Evolutionary conservation across 257 asterid genomes (phyloP).

Genomic region (Lantana camara): DNA sequence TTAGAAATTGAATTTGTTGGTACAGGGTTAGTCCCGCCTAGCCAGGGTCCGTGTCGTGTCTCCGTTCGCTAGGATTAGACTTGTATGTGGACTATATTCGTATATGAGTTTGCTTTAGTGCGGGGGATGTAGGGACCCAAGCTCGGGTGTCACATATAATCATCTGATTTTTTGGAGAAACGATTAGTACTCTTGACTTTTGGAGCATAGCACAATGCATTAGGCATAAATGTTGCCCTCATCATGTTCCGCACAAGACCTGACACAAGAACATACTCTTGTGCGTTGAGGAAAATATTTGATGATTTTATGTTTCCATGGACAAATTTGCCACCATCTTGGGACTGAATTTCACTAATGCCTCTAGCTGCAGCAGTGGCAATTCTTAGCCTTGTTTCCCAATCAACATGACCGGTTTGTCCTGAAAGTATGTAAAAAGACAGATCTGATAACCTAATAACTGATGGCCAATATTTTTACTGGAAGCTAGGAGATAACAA

Average conservation of each 20-base stretch:
- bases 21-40: too few relatives aligned
- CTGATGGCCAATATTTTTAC: too few relatives aligned
- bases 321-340: constrained; percentile 14
- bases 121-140: too few relatives aligned
- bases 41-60: too few relatives aligned
- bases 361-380: not conserved
- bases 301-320: constrained; percentile 19
- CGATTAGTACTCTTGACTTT: constrained; percentile 4
- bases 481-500: too few relatives aligned
- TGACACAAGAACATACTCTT: not conserved
- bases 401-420: not conserved
- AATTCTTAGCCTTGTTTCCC: not conserved
- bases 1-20: too few relatives aligned
- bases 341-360: not conserved
- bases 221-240: not conserved
- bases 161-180: constrained; percentile 16
- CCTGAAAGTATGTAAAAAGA: not conserved
- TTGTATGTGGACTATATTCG: too few relatives aligned
- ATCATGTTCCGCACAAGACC: not conserved
- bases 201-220: constrained; percentile 5
- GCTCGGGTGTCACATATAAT: too few relatives aligned
- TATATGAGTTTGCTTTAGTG: too few relatives aligned
- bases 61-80: too few relatives aligned
- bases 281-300: not conserved
- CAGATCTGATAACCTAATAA: too few relatives aligned